phyloP scores from a whole-genome alignment of 257 asterid genomes.

The Solanum medicagineum region DNA sequence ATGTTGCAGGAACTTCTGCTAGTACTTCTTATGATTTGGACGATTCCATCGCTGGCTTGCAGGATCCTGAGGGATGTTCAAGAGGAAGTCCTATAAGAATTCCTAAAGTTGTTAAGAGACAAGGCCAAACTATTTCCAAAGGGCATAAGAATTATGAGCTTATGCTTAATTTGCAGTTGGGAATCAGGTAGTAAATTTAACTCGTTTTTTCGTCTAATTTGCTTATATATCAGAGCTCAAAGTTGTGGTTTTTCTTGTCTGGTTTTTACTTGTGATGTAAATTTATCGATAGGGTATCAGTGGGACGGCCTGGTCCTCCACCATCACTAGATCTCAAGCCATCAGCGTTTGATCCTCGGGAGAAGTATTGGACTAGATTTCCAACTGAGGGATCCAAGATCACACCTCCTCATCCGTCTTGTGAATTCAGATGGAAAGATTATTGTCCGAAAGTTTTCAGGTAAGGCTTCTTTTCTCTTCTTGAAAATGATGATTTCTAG shows the following conservation, averaged over 20 bases:
- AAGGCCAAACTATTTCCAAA: slow-evolving; percentile 28
- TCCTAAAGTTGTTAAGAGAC: slow-evolving; percentile 22
- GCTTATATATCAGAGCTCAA: background rate
- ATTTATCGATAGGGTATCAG: background rate
- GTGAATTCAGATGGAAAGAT: slow-evolving; percentile 1
- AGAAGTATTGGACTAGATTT: slow-evolving; percentile 1
- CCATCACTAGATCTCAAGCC: background rate
- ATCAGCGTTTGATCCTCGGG: background rate
- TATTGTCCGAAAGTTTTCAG: slow-evolving; percentile 1
- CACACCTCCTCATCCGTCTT: background rate
- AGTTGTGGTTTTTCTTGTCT: background rate
- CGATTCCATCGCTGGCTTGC: background rate
- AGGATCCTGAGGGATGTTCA: background rate
- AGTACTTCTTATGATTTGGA: background rate
- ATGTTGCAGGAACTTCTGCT: slow-evolving; percentile 27
- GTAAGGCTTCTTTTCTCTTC: background rate
- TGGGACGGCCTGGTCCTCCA: background rate
- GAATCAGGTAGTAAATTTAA: slow-evolving; percentile 19
- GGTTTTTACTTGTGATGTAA: background rate
- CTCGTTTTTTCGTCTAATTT: background rate
- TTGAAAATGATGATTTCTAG: background rate
- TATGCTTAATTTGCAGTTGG: slow-evolving; percentile 31
- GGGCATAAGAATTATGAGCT: slow-evolving; percentile 29
- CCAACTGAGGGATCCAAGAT: background rate
- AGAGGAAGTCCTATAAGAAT: slow-evolving; percentile 20